Conservation (phyloP, 768 basidiomycete species). For the Mycena olivaceomarginata region DNA sequence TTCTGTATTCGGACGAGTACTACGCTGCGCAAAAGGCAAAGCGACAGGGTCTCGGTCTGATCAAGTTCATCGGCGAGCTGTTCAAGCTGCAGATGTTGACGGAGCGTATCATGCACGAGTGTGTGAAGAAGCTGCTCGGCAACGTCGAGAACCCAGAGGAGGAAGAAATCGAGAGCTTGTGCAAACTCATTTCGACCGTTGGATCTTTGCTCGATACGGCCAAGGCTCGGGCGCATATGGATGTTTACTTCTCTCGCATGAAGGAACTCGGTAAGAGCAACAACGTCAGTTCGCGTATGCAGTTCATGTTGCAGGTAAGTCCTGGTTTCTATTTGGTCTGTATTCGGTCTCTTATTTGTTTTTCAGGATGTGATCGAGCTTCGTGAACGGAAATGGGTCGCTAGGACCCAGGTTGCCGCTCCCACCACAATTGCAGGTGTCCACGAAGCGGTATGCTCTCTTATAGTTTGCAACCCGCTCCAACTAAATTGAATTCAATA, state of each 20-base stretch:
- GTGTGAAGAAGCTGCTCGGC: slow-evolving; percentile 95
- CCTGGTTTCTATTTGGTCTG: slow-evolving; percentile 20
- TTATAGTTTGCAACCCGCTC: slow-evolving; percentile 21
- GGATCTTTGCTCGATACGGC: slow-evolving; percentile 87
- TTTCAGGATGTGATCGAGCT: slow-evolving; percentile 92
- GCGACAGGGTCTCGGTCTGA: slow-evolving; percentile 96
- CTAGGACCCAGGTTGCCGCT: slow-evolving; percentile 82
- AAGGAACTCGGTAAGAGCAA: slow-evolving; percentile 84
- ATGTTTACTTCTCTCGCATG: slow-evolving; percentile 96
- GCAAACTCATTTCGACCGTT: slow-evolving; percentile 94
- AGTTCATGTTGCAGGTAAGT: slow-evolving; percentile 95
- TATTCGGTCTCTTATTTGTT: slow-evolving; percentile 25
- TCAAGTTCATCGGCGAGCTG: slow-evolving; percentile 98
- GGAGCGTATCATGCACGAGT: slow-evolving; percentile 98
- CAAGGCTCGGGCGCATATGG: slow-evolving; percentile 91
- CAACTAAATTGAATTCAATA: slow-evolving; percentile 52
- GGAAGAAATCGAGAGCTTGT: slow-evolving; percentile 97
- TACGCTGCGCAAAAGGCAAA: slow-evolving; percentile 98
- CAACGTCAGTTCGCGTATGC: slow-evolving; percentile 91
- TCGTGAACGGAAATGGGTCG: slow-evolving; percentile 88
- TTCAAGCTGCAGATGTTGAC: slow-evolving; percentile 99
- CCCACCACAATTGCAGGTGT: slow-evolving; percentile 93
- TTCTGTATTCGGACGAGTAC: slow-evolving; percentile 96
- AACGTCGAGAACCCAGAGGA: slow-evolving; percentile 98
- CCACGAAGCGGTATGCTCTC: slow-evolving; percentile 83